A percentile compares a stretch with the other conserved stretches of the same genome.
Conservation (phyloP, 2,329 filamentous ascomycete genomes). For the Colletotrichum chrysophilum region DNA sequence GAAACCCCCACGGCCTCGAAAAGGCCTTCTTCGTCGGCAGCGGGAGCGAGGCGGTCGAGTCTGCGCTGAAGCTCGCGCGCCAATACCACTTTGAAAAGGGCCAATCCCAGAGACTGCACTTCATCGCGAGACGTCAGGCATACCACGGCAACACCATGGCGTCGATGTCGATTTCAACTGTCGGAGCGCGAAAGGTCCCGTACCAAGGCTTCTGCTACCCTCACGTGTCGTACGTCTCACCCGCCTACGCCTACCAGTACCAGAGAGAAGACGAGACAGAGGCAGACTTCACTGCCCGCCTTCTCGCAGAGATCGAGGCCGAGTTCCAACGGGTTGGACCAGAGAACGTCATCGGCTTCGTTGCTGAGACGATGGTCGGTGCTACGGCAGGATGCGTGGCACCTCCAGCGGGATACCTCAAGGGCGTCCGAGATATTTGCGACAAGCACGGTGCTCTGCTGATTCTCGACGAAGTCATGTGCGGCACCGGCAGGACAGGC, state of each 20-base stretch:
- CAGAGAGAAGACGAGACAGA: conserved; percentile 38
- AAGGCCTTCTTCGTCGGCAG: conserved; percentile 24
- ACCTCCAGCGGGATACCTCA: conserved; percentile 57
- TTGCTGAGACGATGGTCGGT: conserved; percentile 55
- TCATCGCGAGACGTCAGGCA: conserved; percentile 48
- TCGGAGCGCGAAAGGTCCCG: conserved; percentile 28
- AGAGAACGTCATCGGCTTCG: conserved; percentile 50
- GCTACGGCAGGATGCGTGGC: conserved; percentile 57
- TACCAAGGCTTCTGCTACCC: conserved; percentile 30
- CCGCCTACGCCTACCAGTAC: conserved; percentile 52
- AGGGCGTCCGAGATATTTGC: conserved; percentile 58
- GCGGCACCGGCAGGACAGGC: conserved; percentile 66
- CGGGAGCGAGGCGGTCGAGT: conserved; percentile 45
- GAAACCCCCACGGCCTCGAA: conserved; percentile 12
- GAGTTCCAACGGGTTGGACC: conserved; percentile 52
- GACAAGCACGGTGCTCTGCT: conserved; percentile 59
- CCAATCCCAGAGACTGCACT: conserved; percentile 39
- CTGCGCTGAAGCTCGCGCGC: conserved; percentile 51
- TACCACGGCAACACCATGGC: conserved; percentile 59
- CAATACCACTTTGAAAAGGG: conserved; percentile 51
- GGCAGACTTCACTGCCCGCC: conserved; percentile 40
- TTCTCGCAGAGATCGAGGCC: conserved; percentile 50
- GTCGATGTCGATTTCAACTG: conserved; percentile 42
- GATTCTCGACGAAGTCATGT: conserved; percentile 71
- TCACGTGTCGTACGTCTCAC: conserved; percentile 31